Base-by-base conservation (phyloP, 2,329 filamentous ascomycete species). In the Ophiosphaerella korrae region DNA sequence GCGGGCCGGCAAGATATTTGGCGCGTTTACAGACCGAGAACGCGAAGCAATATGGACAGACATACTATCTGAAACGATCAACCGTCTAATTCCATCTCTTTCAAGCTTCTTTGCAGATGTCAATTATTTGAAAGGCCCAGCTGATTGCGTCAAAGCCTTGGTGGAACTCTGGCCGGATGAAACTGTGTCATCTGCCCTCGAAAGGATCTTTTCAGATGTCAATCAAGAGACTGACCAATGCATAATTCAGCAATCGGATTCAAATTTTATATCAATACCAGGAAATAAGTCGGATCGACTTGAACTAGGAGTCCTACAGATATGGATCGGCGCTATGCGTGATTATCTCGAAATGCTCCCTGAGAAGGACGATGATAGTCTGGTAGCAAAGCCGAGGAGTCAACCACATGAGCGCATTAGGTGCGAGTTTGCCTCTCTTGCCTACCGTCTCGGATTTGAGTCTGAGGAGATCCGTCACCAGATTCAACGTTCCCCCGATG, bases 1-100 rank as follows among this genome's bases (percentile, higher is more conserved):
- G 24, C 52, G 56, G 29, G 66, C 59, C 39, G 66, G 70, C 26
- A 40, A 70, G 46, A 67, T 74, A 11, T 74, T 76, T 36, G 53
- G 57, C 34, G 47, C 61, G 37, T 75, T 76, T 46, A 66, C 39
- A 45, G 26, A 55, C 7, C 42, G 51, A 14, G 64, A 74, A 45
- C 58, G 68, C 50, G 48, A 59, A 18, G 46, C 41, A 14, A 73
- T 76, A 21, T 77, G 52, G 64, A 45, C 49, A 24, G 53, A 56
- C 40, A 31, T 75, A 34, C 55, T 52, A 41, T 57, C 45, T 13
- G 54, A 52, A 18, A 50, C 48, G 32, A 47, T 55, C 3, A 45
- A 44, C 29, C 24, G 45, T 24, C 29, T 52, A 29, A 48, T 52
- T 35, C 50, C 45, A 14, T 52, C 45, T 23, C 33, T 52, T 26